Evolutionary conservation across 176 grass and related monocot genomes (phyloP).

Genomic region (bread wheat (Triticum aestivum)): DNA sequence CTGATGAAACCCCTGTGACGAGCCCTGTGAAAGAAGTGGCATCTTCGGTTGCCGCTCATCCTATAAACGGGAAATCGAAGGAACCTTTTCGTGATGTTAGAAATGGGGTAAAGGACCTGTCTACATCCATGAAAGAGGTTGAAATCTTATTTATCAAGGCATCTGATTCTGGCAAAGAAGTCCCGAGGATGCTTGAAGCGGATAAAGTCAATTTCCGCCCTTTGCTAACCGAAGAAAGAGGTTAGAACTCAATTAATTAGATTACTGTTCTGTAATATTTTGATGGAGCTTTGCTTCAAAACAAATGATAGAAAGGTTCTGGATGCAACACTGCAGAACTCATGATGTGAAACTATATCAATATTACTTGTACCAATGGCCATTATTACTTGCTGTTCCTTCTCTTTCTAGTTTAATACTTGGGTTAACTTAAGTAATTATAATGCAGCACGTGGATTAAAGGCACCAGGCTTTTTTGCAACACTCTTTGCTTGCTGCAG

Average conservation of each 20-base stretch:
- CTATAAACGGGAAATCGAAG: constrained; percentile 58
- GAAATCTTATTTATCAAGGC: constrained; percentile 83
- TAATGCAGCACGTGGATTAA: constrained; percentile 59
- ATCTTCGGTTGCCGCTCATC: constrained; percentile 37
- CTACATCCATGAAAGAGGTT: constrained; percentile 79
- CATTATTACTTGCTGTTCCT: constrained; percentile 15
- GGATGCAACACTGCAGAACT: neutral
- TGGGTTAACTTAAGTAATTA: constrained; percentile 29
- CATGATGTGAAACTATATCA: neutral
- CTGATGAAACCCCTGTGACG: constrained; percentile 48
- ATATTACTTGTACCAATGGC: constrained; percentile 13
- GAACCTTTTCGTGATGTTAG: constrained; percentile 45
- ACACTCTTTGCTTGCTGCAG: constrained; percentile 71
- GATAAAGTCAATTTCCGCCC: constrained; percentile 83
- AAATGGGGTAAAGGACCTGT: constrained; percentile 47
- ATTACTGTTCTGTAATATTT: constrained; percentile 23
- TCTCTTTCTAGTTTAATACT: constrained; percentile 34
- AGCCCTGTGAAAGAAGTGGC: constrained; percentile 45
- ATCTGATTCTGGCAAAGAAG: constrained; percentile 92
- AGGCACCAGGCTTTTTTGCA: constrained; percentile 59
- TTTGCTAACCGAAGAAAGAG: constrained; percentile 66
- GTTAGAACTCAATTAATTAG: constrained; percentile 41
- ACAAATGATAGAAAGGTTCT: constrained; percentile 22
- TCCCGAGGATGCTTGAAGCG: constrained; percentile 96
- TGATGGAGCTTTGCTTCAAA: constrained; percentile 25